Evolutionary conservation across 805 yeast genomes (phyloP).

Genomic region (Teunomyces panamensis): DNA sequence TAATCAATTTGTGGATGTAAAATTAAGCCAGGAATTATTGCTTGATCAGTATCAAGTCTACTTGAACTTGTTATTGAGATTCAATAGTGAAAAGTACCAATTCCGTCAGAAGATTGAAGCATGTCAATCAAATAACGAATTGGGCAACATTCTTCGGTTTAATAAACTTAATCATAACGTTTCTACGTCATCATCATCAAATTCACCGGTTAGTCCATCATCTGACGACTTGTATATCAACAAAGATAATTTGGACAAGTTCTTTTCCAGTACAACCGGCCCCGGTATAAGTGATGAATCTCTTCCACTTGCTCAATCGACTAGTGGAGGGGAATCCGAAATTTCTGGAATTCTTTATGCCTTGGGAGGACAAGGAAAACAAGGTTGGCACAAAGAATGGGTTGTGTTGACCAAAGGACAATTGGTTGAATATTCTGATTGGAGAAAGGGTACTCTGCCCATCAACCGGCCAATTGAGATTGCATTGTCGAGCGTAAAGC

Average conservation of each 20-base stretch:
- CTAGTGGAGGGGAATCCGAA: slow-evolving; percentile 22
- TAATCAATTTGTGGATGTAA: slow-evolving; percentile 13
- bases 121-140: slow-evolving; percentile 37
- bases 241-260: slow-evolving; percentile 26
- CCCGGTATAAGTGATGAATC: background rate
- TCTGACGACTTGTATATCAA: slow-evolving; percentile 18
- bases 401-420: slow-evolving; percentile 69
- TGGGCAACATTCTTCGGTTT: slow-evolving; percentile 28
- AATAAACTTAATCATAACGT: slow-evolving; percentile 20
- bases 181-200: background rate
- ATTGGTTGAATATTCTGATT: slow-evolving; percentile 70
- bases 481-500: slow-evolving; percentile 62
- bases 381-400: slow-evolving; percentile 90
- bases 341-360: slow-evolving; percentile 53
- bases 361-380: slow-evolving; percentile 57
- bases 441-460: slow-evolving; percentile 66
- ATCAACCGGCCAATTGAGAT: slow-evolving; percentile 69
- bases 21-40: slow-evolving; percentile 15
- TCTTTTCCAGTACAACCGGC: slow-evolving; percentile 19
- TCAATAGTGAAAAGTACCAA: slow-evolving; percentile 40
- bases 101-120: slow-evolving; percentile 42
- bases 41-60: slow-evolving; percentile 27
- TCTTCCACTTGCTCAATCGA: slow-evolving; percentile 2
- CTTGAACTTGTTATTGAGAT: slow-evolving; percentile 31
- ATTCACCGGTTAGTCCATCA: background rate